phyloP scores from a whole-genome alignment of 164 flowering plant genomes.

The Pachysandra terminalis region DNA sequence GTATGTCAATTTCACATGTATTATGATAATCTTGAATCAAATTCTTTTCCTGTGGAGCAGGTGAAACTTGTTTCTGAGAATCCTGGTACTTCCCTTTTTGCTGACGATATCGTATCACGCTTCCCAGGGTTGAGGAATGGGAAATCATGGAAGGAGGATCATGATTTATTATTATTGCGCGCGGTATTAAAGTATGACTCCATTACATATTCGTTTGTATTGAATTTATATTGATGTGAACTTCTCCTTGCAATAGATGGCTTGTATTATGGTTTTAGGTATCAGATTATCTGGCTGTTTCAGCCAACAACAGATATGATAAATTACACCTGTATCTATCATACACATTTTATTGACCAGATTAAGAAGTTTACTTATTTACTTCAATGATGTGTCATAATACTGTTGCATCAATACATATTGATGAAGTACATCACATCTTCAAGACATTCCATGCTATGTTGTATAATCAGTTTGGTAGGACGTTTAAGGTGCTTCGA shows the following conservation, averaged over 20 bases:
- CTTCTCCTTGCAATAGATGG: not conserved
- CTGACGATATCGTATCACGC: constrained; percentile 54
- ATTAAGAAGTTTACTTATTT: too few relatives aligned
- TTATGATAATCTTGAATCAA: not conserved
- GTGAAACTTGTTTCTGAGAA: constrained; percentile 41
- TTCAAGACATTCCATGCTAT: too few relatives aligned
- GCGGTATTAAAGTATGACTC: constrained; percentile 77
- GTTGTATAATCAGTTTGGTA: too few relatives aligned
- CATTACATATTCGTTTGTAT: not conserved
- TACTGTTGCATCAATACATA: too few relatives aligned
- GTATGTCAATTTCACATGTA: too few relatives aligned
- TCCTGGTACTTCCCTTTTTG: constrained; percentile 49
- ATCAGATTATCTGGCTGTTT: not conserved
- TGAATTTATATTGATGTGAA: not conserved
- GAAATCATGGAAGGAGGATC: constrained; percentile 82
- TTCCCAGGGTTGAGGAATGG: constrained; percentile 68
- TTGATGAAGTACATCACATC: too few relatives aligned
- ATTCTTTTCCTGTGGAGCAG: constrained; percentile 28
- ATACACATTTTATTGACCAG: too few relatives aligned
- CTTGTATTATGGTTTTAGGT: not conserved
- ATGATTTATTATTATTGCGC: constrained; percentile 59
- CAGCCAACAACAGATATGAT: too few relatives aligned
- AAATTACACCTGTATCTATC: too few relatives aligned
- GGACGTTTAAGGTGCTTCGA: not conserved
- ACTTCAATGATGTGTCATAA: too few relatives aligned